Evolutionary conservation across 805 yeast species (phyloP).

Genomic region (Suhomyces xylopsoci): DNA sequence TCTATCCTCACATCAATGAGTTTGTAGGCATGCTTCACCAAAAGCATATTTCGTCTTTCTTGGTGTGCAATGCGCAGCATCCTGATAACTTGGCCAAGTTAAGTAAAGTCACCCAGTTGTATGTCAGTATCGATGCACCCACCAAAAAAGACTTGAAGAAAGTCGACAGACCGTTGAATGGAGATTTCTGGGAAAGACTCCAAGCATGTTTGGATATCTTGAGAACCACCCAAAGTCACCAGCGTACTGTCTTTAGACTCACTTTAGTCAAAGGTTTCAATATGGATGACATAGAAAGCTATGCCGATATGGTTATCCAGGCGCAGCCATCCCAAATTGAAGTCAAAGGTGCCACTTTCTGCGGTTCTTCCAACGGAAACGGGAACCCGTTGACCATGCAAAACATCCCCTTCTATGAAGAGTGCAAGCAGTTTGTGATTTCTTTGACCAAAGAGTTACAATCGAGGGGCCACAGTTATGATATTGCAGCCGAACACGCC

Average conservation of each 20-base stretch:
- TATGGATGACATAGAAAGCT: conserved; percentile 73
- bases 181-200: conserved; percentile 91
- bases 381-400: conserved; percentile 93
- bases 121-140: conserved; percentile 94
- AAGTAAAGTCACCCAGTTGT: conserved; percentile 80
- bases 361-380: conserved; percentile 82
- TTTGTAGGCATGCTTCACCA: conserved; percentile 79
- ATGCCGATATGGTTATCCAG: conserved; percentile 80
- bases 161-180: conserved; percentile 83
- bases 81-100: conserved; percentile 75
- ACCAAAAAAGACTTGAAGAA: conserved; percentile 73
- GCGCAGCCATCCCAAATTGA: conserved; percentile 87
- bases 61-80: conserved; percentile 95
- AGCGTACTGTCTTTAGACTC: conserved; percentile 86
- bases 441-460: conserved; percentile 59
- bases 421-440: conserved; percentile 73
- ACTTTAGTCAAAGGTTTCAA: conserved; percentile 92
- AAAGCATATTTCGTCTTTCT: conserved; percentile 75
- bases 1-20: conserved; percentile 86
- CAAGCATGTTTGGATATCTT: conserved; percentile 76
- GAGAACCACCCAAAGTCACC: conserved; percentile 68
- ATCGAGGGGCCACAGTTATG: conserved; percentile 68
- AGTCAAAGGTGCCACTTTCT: conserved; percentile 92
- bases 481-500: conserved; percentile 91
- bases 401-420: conserved; percentile 91